Conservation (phyloP, 1,139 yeast genomes). For the Zhuliangozyma parablackwelliae region DNA sequence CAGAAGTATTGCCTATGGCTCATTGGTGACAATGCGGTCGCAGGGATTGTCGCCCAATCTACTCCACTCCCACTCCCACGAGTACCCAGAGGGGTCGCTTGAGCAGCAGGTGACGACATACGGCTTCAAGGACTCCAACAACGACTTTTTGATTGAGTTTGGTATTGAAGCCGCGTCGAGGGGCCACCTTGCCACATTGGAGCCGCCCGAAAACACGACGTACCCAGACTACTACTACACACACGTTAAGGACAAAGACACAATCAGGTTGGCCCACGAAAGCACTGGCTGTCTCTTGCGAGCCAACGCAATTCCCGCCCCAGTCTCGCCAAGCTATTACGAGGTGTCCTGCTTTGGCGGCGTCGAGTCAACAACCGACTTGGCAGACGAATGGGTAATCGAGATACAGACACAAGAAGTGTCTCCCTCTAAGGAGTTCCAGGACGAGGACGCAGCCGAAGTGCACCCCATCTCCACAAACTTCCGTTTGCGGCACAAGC, state of each 20-base stretch:
- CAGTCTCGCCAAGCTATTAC: slow-evolving; percentile 46
- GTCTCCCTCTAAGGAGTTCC: slow-evolving; percentile 48
- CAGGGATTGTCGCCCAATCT: slow-evolving; percentile 71
- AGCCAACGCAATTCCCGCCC: slow-evolving; percentile 56
- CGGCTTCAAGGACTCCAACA: slow-evolving; percentile 67
- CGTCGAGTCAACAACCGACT: slow-evolving; percentile 43
- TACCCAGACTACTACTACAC: slow-evolving; percentile 13
- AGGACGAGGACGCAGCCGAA: slow-evolving; percentile 31
- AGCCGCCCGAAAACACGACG: slow-evolving; percentile 25
- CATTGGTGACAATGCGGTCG: slow-evolving; percentile 61
- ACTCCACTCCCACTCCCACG: slow-evolving; percentile 65
- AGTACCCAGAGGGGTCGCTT: slow-evolving; percentile 68
- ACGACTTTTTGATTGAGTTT: slow-evolving; percentile 55
- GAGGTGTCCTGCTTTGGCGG: slow-evolving; percentile 73
- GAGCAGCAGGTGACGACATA: slow-evolving; percentile 77
- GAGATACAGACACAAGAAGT: slow-evolving; percentile 57
- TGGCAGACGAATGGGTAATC: slow-evolving; percentile 68
- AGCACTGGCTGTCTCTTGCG: slow-evolving; percentile 54
- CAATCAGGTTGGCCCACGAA: slow-evolving; percentile 53
- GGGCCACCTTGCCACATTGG: slow-evolving; percentile 26
- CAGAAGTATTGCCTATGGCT: slow-evolving; percentile 57
- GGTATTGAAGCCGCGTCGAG: slow-evolving; percentile 20
- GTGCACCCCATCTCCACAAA: slow-evolving; percentile 70
- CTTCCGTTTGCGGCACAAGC: slow-evolving; percentile 59
- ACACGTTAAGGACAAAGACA: slow-evolving; percentile 45